These are phyloP conservation scores for Golubevia pallescens DNA, from an alignment of 1,284 basidiomycete genomes.

Conservation along the genomic window DNA sequence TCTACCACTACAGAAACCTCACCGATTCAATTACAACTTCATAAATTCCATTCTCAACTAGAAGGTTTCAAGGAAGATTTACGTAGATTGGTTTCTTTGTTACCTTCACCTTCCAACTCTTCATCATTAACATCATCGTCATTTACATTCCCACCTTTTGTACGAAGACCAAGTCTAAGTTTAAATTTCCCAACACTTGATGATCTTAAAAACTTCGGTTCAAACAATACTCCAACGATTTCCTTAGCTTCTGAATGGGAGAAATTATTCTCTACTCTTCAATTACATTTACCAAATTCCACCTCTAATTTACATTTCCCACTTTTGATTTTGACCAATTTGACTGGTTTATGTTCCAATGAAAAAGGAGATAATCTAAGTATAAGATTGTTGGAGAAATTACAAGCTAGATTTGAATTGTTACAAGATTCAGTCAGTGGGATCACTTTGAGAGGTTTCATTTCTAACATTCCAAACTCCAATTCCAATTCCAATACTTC, in stretches of 20 bases:
- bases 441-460: slow-evolving; percentile 27
- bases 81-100: slow-evolving; percentile 19
- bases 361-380: slow-evolving; percentile 24
- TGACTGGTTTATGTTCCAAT: slow-evolving; percentile 20
- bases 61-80: slow-evolving; percentile 41
- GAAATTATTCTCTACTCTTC: slow-evolving; percentile 21
- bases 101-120: slow-evolving; percentile 20
- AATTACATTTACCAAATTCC: slow-evolving; percentile 23
- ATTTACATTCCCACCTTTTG: slow-evolving; percentile 25
- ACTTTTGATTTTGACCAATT: slow-evolving; percentile 28
- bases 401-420: slow-evolving; percentile 33
- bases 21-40: background rate
- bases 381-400: slow-evolving; percentile 24
- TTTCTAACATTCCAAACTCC: no score
- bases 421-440: slow-evolving; percentile 37
- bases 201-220: no score
- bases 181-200: slow-evolving; percentile 24
- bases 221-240: no score
- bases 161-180: slow-evolving; percentile 19
- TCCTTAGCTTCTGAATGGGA: slow-evolving; percentile 24
- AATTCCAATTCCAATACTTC: no score
- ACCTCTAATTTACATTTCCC: slow-evolving; percentile 28
- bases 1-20: background rate
- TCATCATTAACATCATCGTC: slow-evolving; percentile 21
- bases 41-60: slow-evolving; percentile 33